Evolutionary conservation across 768 basidiomycete genomes (phyloP), one percentile per base, ranked within the genome.

Genomic region (Suillus ampliporus): DNA sequence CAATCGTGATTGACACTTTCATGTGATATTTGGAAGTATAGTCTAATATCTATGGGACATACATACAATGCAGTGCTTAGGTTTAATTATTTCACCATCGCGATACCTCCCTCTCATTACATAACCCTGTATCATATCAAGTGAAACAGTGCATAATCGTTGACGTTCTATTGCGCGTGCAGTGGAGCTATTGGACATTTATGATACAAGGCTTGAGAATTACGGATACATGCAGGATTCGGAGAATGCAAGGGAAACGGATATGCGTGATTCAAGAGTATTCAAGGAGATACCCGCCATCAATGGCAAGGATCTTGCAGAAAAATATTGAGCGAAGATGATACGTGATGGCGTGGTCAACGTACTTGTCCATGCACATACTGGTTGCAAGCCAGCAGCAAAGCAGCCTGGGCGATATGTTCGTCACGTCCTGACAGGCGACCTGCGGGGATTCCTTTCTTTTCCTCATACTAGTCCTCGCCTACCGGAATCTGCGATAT

Each of bases 321-420:
- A 35, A 5, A 19, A 31, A 19, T 52, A 35, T n/a, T 40, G 37
- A 34, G 15, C 26, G 21, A 23, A 37, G 13, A 10, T 38, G 17
- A 31, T 37, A 13, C 35, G 21, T 23, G n/a, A 37, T 54, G 35
- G 14, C 17, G 26, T 9, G 17, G 15, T 50, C 17, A 14, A 31
- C 68, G 9, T 56, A 78, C 77, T 69, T 78, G 77, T 1, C 77
- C 78, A 53, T 77, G 77, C 9, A 71, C 60, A 59, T 78, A 77
- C 59, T 74, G 58, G 50, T 79, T 78, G 46, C 64, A 64, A 2
- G 75, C 75, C 11, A 77, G 62, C 58, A 74, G 63, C 40, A 79
- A 63, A 28, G 72, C 74, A 28, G 68, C 66, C 53, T 78, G 76
- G 7, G 74, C 76, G 68, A 78, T 76, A 58, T 77, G 78, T 52